Percentiles rank a stretch among this genome's conserved stretches.
phyloP scores from a whole-genome alignment of 257 asterid species.

The Nicotiana undulata region DNA sequence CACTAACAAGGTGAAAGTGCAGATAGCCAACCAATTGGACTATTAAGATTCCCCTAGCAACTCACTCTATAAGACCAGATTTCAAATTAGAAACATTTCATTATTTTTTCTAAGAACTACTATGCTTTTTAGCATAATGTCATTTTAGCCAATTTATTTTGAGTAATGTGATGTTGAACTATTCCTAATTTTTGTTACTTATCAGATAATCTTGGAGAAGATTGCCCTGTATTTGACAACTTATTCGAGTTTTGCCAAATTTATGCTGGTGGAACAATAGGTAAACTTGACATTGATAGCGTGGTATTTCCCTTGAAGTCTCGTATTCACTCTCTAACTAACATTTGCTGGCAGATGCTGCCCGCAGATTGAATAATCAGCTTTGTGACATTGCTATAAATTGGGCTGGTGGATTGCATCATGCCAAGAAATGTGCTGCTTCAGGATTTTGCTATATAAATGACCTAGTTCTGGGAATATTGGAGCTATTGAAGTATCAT shows the following conservation, averaged over 20 bases:
- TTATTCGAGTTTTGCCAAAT: constrained; percentile 96
- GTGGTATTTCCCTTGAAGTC: constrained; percentile 1
- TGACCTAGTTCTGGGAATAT: constrained; percentile 87
- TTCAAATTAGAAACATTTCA: background rate
- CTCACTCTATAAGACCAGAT: background rate
- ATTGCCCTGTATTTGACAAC: constrained; percentile 93
- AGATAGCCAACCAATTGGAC: too few relatives aligned
- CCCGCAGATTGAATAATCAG: constrained; percentile 80
- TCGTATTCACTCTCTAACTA: constrained; percentile 13
- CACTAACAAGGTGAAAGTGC: too few relatives aligned
- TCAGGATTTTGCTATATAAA: constrained; percentile 98
- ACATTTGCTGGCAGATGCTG: constrained; percentile 66
- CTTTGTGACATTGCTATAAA: constrained; percentile 92
- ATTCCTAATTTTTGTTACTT: constrained; percentile 13
- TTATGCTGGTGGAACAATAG: constrained; percentile 99
- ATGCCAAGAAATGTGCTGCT: constrained; percentile 98
- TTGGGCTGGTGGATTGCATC: constrained; percentile 99
- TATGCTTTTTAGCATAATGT: background rate
- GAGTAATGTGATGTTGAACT: background rate
- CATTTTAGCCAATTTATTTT: background rate
- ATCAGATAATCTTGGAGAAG: constrained; percentile 94
- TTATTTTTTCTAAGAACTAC: background rate
- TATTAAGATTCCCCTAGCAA: too few relatives aligned
- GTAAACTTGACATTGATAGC: constrained; percentile 28
- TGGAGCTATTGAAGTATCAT: constrained; percentile 96